A percentile compares a stretch with the other conserved stretches of the same genome.
These are phyloP conservation scores for Melampsora larici-populina DNA, from an alignment of 1,284 basidiomycete species.

Conservation along the genomic window DNA sequence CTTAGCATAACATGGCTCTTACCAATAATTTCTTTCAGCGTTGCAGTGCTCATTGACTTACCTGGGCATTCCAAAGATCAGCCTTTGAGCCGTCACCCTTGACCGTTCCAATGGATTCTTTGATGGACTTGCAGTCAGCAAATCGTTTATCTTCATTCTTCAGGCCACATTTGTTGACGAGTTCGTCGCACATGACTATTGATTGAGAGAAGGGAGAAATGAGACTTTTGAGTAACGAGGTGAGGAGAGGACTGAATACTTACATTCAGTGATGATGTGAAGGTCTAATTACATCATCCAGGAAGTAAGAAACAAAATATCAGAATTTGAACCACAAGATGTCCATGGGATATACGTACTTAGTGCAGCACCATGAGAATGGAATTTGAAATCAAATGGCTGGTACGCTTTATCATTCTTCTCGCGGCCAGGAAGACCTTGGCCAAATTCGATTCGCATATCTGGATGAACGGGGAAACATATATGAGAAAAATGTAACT, in stretches of 20 bases:
- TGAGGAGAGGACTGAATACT: neutral
- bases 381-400: neutral
- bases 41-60: neutral
- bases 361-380: slow-evolving; percentile 6
- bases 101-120: neutral
- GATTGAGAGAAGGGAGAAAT: neutral
- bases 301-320: neutral
- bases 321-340: neutral
- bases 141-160: neutral
- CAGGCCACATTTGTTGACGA: slow-evolving; percentile 15
- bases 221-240: neutral
- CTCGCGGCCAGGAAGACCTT: slow-evolving; percentile 14
- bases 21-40: no score
- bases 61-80: slow-evolving; percentile 7
- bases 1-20: neutral
- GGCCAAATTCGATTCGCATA: slow-evolving; percentile 28
- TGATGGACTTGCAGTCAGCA: neutral
- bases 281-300: neutral
- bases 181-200: slow-evolving; percentile 23
- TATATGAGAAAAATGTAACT: no score
- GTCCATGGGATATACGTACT: slow-evolving; percentile 4
- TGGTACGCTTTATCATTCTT: slow-evolving; percentile 5
- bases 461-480: neutral
- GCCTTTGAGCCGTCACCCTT: neutral
- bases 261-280: neutral